Percentiles rank a stretch among this genome's conserved stretches.
Evolutionary conservation across 2,329 filamentous ascomycete genomes (phyloP).

Genomic region (Fusarium pseudocircinatum): DNA sequence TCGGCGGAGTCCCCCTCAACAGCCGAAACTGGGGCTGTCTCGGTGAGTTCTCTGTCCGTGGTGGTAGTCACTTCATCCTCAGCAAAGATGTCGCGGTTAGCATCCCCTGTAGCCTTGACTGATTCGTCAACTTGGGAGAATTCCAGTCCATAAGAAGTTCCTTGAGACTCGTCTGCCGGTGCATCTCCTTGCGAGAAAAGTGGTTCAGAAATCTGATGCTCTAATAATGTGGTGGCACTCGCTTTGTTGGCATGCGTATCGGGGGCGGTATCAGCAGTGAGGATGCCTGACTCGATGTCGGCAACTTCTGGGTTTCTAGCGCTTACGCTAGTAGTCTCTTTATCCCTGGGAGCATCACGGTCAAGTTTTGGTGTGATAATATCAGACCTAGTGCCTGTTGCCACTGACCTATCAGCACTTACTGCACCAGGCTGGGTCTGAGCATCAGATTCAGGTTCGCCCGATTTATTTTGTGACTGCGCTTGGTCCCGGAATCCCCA

Average conservation of each 20-base stretch:
- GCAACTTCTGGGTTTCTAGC: constrained; percentile 3
- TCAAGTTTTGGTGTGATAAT: neutral
- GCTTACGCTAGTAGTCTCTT: neutral
- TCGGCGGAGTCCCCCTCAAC: neutral
- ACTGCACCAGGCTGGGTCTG: neutral
- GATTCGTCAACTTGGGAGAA: constrained; percentile 40
- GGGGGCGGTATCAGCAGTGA: neutral
- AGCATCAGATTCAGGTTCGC: neutral
- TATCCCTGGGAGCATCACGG: neutral
- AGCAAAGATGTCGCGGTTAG: neutral
- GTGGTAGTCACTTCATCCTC: neutral
- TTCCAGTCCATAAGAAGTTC: constrained; percentile 27
- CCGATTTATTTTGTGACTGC: neutral
- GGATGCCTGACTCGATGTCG: constrained; percentile 2
- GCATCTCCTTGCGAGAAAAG: constrained; percentile 47
- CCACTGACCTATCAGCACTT: neutral
- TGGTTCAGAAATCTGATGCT: constrained; percentile 44
- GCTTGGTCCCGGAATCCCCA: constrained; percentile 31
- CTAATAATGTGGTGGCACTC: constrained; percentile 22
- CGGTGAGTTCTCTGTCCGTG: neutral
- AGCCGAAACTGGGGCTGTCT: neutral
- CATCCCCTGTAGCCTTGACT: neutral
- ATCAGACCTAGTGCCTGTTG: constrained; percentile 1
- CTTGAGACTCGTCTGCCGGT: constrained; percentile 41
- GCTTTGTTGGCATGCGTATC: constrained; percentile 1